Evolutionary conservation across 306 rosid genomes (phyloP), one percentile per base, ranked within the genome.

Genomic region (Acacia melanoxylon): DNA sequence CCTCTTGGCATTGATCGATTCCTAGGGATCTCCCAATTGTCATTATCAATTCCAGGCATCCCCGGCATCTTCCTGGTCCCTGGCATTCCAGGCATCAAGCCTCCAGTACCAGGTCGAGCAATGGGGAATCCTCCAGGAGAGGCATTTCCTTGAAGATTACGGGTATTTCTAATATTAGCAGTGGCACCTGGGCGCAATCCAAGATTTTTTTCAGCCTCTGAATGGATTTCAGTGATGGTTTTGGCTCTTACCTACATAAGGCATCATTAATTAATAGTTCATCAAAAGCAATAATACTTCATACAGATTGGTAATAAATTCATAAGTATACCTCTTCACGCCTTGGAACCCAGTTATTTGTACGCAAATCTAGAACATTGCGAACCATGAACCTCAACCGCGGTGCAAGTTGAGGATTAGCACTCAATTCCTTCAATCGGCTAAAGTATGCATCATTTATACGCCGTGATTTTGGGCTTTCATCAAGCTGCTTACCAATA

Each of bases 41-140:
- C 99, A 87, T 90, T 87, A 83, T 96, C 99, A 45, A 96, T 80
- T 65, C 92, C 97, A 62, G 99, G 97, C 93, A 90, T 92, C 67
- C 95, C 97, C 59, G 98, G 97, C 94, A 93, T 92, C 89, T 89
- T 95, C 86, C 97, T 92, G 48, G 89, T 73, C 83, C 99, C 98
- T 0, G 98, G 98, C 97, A 93, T 90, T 79, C 99, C 99, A 40
- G 99, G 99, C 98, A 95, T 95, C 95, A 96, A 85, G 25, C 98
- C 98, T 1, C 98, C 98, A 2, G 87, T 84, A 75, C 98, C 99
- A 80, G 97, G 90, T 62, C 97, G 89, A 37, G 85, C 85, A 66
- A 90, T 88, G 25, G 97, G 93, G 52, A 86, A 92, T 63, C 94
- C 97, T 14, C 90, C 97, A 1, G 91, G 86, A 81, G 82, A 83